These are phyloP conservation scores for Annulohypoxylon moriforme DNA, from an alignment of 495 filamentous ascomycete genomes.

Conservation along the genomic window DNA sequence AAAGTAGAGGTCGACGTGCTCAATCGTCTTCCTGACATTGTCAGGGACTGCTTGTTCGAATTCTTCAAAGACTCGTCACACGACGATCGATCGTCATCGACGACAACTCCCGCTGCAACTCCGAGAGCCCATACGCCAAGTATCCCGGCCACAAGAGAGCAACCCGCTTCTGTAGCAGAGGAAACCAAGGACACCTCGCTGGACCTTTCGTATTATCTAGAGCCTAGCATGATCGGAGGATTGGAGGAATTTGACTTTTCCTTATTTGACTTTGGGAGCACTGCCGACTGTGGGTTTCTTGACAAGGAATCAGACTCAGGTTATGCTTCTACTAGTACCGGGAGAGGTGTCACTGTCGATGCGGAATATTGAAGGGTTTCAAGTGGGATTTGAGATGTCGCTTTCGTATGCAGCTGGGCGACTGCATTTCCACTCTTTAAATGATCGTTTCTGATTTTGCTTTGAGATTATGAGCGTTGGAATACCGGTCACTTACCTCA, in stretches of 20 bases:
- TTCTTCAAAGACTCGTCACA: slow-evolving; percentile 40
- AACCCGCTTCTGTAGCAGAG: slow-evolving; percentile 11
- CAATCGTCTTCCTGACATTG: slow-evolving; percentile 38
- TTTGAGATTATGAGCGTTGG: background rate
- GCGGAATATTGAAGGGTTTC: slow-evolving; percentile 2
- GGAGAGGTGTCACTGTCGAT: slow-evolving; percentile 22
- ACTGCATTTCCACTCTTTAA: background rate
- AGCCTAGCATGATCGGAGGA: slow-evolving; percentile 19
- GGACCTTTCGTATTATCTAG: slow-evolving; percentile 32
- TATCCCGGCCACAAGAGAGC: slow-evolving; percentile 19
- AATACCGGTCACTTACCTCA: background rate
- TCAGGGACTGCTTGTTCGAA: slow-evolving; percentile 40
- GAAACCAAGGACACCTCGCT: slow-evolving; percentile 15
- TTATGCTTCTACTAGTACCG: slow-evolving; percentile 40
- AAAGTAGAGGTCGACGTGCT: slow-evolving; percentile 41
- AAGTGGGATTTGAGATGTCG: background rate
- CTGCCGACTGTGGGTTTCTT: slow-evolving; percentile 16
- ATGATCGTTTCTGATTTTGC: background rate
- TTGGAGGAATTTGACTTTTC: slow-evolving; percentile 27
- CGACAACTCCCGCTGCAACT: slow-evolving; percentile 37
- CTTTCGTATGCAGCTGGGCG: background rate
- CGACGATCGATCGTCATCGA: slow-evolving; percentile 36
- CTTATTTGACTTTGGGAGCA: slow-evolving; percentile 19
- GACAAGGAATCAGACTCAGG: slow-evolving; percentile 44
- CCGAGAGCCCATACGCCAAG: slow-evolving; percentile 42